These are phyloP conservation scores for Penicillium coffeae DNA, from an alignment of 495 filamentous ascomycete genomes.

Conservation along the genomic window DNA sequence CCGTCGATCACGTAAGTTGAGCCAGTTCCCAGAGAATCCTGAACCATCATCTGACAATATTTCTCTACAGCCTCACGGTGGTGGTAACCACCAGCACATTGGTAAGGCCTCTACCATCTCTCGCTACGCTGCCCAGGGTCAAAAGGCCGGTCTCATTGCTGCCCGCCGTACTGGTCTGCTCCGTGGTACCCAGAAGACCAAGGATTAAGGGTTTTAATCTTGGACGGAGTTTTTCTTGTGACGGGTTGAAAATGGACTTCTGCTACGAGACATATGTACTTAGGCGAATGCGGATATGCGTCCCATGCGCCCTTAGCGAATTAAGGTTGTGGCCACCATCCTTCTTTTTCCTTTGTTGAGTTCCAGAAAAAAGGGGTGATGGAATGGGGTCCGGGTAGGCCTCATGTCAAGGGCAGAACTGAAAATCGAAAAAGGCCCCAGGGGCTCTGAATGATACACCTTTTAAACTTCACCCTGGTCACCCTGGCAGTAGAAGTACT, in stretches of 20 bases:
- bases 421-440: constrained; percentile 27
- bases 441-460: constrained; percentile 31
- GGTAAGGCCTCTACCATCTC: constrained; percentile 99
- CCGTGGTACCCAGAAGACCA: constrained; percentile 98
- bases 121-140: constrained; percentile 92
- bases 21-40: constrained; percentile 1
- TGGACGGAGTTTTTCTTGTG: constrained; percentile 45
- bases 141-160: constrained; percentile 99
- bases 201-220: constrained; percentile 59
- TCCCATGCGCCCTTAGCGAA: constrained; percentile 45
- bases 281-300: constrained; percentile 47
- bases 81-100: constrained; percentile 99
- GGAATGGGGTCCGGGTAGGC: constrained; percentile 26
- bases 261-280: constrained; percentile 51
- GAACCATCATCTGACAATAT: neutral
- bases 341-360: constrained; percentile 29
- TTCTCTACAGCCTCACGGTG: constrained; percentile 80
- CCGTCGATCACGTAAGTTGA: constrained; percentile 84
- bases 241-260: constrained; percentile 50
- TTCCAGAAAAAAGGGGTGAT: constrained; percentile 29
- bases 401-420: constrained; percentile 27
- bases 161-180: constrained; percentile 98
- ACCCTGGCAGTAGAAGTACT: constrained; percentile 9
- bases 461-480: constrained; percentile 19
- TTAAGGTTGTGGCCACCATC: constrained; percentile 46